Evolutionary conservation across 2,329 filamentous ascomycete species (phyloP).

Genomic region (Thelonectria blattea): DNA sequence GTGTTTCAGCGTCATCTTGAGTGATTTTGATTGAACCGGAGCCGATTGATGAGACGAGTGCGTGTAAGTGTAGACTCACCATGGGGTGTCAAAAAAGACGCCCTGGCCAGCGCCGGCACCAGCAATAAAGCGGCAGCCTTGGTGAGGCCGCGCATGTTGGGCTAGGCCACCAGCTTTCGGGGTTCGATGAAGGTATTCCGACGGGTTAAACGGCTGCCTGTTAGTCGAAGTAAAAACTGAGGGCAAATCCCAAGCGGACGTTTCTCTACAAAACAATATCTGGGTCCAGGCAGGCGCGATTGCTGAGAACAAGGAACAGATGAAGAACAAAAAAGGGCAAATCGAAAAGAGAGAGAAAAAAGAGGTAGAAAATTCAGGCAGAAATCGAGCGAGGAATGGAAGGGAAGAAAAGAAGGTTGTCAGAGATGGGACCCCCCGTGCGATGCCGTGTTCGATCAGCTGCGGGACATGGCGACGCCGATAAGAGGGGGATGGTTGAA

Average conservation of each 20-base stretch:
- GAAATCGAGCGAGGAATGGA: slow-evolving; percentile 2
- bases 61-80: slow-evolving; percentile 21
- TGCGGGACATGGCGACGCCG: slow-evolving; percentile 7
- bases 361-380: not conserved
- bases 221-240: not conserved
- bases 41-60: not conserved
- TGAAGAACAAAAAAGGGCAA: slow-evolving; percentile 9
- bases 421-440: slow-evolving; percentile 7
- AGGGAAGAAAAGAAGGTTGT: slow-evolving; percentile 13
- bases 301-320: slow-evolving; percentile 14
- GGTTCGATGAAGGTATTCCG: not conserved
- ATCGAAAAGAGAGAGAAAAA: not conserved
- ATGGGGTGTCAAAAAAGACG: slow-evolving; percentile 6
- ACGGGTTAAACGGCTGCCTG: slow-evolving; percentile 3
- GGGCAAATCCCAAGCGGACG: not conserved
- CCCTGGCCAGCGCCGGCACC: slow-evolving; percentile 31
- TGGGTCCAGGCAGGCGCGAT: slow-evolving; percentile 16
- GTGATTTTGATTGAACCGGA: not conserved
- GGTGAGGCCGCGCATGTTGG: slow-evolving; percentile 38
- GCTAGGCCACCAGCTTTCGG: slow-evolving; percentile 14
- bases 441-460: not conserved
- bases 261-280: slow-evolving; percentile 7
- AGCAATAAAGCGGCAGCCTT: slow-evolving; percentile 39
- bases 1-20: not conserved
- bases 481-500: slow-evolving; percentile 9